Base-by-base conservation (phyloP, 345 rosid species). In the Dipteronia sinensis region DNA sequence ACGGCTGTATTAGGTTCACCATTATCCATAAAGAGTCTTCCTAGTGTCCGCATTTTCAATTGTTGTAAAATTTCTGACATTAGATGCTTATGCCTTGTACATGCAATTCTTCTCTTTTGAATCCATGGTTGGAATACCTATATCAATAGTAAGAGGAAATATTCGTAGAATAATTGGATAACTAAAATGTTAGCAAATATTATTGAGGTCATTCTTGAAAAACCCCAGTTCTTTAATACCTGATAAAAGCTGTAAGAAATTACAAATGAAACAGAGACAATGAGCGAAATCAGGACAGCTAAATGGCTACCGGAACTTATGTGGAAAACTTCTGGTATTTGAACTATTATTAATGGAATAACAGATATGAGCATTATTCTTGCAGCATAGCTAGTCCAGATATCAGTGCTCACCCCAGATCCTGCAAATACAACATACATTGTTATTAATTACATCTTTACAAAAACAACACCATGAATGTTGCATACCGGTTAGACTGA, bases 41-140 rank as follows among this genome's bases (percentile, higher is more conserved):
- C 92, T 7, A 87, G 23, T 44, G 85, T 38, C 0, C 71, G 78
- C 15, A 76, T 69, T 62, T 70, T 86, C 29, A 87, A 64, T 67
- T 83, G 83, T 58, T 80, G 74, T n/a, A 89, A 63, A 68, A 89
- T 77, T 79, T 78, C 86, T 38, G 92, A 89, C 15, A 86, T 87
- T 25, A 89, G 10, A 42, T 42, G 10, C 46, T 42, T 42, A 42
- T 42, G 89, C 86, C 70, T 80, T 19, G 79, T 75, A 69, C 70
- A 83, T 15, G 82, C 87, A 1, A 89, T 72, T 70, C 82, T 84
- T 77, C 92, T 85, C 72, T 40, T 81, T 74, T 86, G 90, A 16
- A 87, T 82, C 88, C 88, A 83, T 17, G 90, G 92, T 80, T 86
- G 90, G 67, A 86, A 84, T 47, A 89, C 49, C 90, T 89, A 78